These are phyloP conservation scores for Vigna reflexopilosa DNA, from an alignment of 306 rosid genomes.

Conservation along the genomic window DNA sequence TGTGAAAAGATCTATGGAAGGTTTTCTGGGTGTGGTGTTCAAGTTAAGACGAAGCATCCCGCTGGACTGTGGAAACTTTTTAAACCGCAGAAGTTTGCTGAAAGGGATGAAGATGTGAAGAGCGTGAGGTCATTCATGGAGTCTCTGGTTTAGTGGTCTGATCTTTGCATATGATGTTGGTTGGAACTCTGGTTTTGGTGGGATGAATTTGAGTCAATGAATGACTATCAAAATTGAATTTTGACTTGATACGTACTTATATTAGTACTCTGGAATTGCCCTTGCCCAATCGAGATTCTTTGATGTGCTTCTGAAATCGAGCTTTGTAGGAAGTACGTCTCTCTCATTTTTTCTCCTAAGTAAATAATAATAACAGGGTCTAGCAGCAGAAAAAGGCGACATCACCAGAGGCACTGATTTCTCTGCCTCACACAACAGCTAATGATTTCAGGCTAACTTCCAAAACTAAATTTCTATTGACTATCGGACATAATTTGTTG, in stretches of 20 bases:
- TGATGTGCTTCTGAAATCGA: background rate
- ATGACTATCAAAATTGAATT: background rate
- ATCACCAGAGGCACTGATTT: constrained; percentile 64
- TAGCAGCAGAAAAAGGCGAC: constrained; percentile 80
- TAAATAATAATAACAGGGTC: constrained; percentile 68
- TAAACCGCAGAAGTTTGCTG: constrained; percentile 59
- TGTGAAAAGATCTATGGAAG: constrained; percentile 76
- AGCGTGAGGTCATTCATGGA: constrained; percentile 75
- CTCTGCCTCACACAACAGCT: constrained; percentile 49
- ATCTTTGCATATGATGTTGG: background rate
- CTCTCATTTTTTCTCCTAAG: background rate
- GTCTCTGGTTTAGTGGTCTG: constrained; percentile 51
- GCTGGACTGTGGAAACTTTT: constrained; percentile 82
- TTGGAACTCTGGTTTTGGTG: background rate
- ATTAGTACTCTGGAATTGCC: background rate
- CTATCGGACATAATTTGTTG: constrained; percentile 17
- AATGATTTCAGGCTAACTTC: constrained; percentile 72
- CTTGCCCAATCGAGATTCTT: background rate
- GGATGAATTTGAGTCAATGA: background rate
- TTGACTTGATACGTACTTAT: background rate
- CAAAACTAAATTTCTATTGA: background rate
- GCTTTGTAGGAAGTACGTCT: background rate
- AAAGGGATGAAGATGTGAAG: constrained; percentile 60
- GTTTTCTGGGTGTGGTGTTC: constrained; percentile 45
- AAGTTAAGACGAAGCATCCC: constrained; percentile 64